Evolutionary conservation across 2,329 filamentous ascomycete genomes (phyloP), one percentile per base, ranked within the genome.

Genomic region (Lasiodiplodia citricola): DNA sequence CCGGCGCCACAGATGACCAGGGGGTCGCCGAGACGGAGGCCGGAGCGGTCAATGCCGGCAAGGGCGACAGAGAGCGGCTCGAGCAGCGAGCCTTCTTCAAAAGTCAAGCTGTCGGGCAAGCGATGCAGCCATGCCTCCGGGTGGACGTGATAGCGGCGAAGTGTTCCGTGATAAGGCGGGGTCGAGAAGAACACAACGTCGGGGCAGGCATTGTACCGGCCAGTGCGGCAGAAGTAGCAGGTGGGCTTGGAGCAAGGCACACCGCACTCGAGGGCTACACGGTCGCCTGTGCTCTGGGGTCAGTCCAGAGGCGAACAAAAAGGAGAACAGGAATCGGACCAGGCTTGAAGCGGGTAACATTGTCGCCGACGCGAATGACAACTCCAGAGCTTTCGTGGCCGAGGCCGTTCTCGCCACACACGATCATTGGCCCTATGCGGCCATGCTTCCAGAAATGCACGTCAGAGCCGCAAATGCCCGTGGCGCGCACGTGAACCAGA

Each of bases 71-170:
- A 85, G 18, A 90, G 75, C 1, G 87, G 87, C 76, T 90, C 87
- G 10, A 89, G 78, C 16, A 90, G 78, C 2, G 87, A 87, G 16
- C 87, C 87, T 16, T 87, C 81, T 44, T 87, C 83, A 67, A 87
- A 81, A 4, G 83, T 83, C 64, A 89, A 80, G 38, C 79, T 78
- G 1, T 83, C 79, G 0, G 87, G 87, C 1, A 89, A 79, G 83
- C 92, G 93, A 83, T 95, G 97, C 87, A 94, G 97, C 79, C 97
- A 97, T 80, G 97, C 95, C 73, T 91, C 88, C 1, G 95, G 93
- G 6, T 95, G 85, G 16, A 85, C 77, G 85, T 95, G 97, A 85
- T 95, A 96, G 67, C 57, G 60, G 28, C 63, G 88, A 71, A 90
- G 77, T 37, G 88, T 90, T n/a, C 88, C 88, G 74, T 90, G 87